These are phyloP conservation scores for Gossypium arboreum DNA, from an alignment of 345 rosid genomes.

Conservation along the genomic window DNA sequence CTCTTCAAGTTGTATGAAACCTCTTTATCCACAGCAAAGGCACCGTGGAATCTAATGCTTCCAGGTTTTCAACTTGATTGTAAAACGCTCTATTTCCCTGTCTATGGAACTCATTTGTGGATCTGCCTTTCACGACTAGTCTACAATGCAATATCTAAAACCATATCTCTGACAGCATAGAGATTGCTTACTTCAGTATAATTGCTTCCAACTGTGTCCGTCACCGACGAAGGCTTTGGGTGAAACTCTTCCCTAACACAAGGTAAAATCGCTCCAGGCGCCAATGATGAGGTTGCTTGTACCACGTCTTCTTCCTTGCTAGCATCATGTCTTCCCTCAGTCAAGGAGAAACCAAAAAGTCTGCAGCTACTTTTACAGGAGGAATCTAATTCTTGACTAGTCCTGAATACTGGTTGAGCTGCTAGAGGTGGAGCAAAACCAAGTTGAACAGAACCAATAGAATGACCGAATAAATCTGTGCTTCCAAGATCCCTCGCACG, in stretches of 20 bases:
- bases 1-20: no score
- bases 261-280: slow-evolving; percentile 34
- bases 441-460: slow-evolving; percentile 26
- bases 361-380: slow-evolving; percentile 77
- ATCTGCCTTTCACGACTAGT: slow-evolving; percentile 2
- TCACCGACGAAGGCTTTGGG: slow-evolving; percentile 33
- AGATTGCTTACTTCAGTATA: slow-evolving; percentile 60
- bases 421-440: slow-evolving; percentile 26
- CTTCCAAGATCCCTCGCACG: slow-evolving; percentile 20
- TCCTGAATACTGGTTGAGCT: slow-evolving; percentile 26
- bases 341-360: slow-evolving; percentile 87
- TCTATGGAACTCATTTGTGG: neutral
- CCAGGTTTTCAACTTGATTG: neutral
- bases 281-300: slow-evolving; percentile 25
- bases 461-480: slow-evolving; percentile 16
- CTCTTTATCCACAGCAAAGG: neutral
- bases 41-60: neutral
- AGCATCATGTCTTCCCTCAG: slow-evolving; percentile 45
- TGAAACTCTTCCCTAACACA: slow-evolving; percentile 46
- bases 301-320: slow-evolving; percentile 27
- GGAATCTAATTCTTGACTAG: slow-evolving; percentile 36
- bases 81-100: neutral
- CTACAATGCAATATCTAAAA: slow-evolving; percentile 44
- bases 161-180: slow-evolving; percentile 40
- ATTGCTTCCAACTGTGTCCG: slow-evolving; percentile 43